Conservation (phyloP, 805 yeast species). For the Schwanniomyces occidentalis region DNA sequence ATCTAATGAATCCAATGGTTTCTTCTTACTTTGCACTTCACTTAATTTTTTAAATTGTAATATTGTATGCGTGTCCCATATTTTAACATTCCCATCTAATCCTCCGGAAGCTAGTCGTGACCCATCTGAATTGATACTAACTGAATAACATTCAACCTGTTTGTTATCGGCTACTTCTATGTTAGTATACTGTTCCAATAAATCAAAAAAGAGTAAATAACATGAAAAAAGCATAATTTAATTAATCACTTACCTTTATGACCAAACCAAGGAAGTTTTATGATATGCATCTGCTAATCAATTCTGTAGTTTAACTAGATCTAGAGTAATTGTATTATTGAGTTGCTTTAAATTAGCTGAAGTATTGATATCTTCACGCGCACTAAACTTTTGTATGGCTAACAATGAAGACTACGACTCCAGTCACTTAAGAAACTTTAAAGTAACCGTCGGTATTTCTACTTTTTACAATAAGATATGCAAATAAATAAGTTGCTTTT, state of each 20-base stretch:
- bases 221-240: neutral
- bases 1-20: slow-evolving; percentile 1
- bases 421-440: no score
- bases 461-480: no score
- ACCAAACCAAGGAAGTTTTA: slow-evolving; percentile 47
- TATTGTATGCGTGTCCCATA: slow-evolving; percentile 74
- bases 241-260: slow-evolving; percentile 38
- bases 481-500: no score
- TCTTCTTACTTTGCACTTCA: slow-evolving; percentile 12
- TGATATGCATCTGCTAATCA: slow-evolving; percentile 29
- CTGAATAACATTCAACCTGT: slow-evolving; percentile 81
- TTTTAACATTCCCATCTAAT: slow-evolving; percentile 81
- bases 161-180: slow-evolving; percentile 64
- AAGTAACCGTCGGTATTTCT: no score
- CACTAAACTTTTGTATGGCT: no score
- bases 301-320: no score
- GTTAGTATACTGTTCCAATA: no score
- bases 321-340: no score
- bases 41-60: slow-evolving; percentile 33
- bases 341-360: no score
- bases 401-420: no score
- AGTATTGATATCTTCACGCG: no score
- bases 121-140: slow-evolving; percentile 81
- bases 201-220: no score
- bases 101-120: slow-evolving; percentile 91